Conservation (phyloP, 108 stramenopile species). For the Nitzschia inconspicua region DNA sequence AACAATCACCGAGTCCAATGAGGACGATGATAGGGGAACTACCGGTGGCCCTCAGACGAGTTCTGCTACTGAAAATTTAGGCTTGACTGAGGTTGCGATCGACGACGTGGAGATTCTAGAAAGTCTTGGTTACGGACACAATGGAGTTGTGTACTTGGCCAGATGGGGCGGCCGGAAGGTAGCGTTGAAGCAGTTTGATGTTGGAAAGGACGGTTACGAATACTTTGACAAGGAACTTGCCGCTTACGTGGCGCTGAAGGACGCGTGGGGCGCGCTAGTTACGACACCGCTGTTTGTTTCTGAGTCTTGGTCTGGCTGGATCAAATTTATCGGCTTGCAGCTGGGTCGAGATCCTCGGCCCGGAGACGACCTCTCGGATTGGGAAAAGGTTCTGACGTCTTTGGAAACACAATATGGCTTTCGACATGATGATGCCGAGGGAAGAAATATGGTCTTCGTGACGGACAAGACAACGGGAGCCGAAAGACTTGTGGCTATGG, state of each 20-base stretch:
- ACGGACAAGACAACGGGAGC: not conserved
- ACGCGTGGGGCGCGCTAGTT: not conserved
- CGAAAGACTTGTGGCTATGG: slow-evolving; percentile 1
- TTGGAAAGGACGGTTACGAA: slow-evolving; percentile 2
- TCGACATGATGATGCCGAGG: slow-evolving; percentile 2
- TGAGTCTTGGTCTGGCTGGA: slow-evolving; percentile 2
- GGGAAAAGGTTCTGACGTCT: not conserved
- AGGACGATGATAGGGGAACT: too few species aligned
- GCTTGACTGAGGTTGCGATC: not conserved
- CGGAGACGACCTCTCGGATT: not conserved
- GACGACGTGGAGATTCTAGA: slow-evolving; percentile 3
- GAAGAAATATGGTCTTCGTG: not conserved
- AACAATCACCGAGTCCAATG: too few species aligned
- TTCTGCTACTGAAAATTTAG: not conserved
- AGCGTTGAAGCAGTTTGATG: slow-evolving; percentile 5
- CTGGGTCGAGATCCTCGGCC: not conserved
- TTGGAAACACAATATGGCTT: slow-evolving; percentile 1
- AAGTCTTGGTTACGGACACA: slow-evolving; percentile 3
- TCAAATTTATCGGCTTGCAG: slow-evolving; percentile 6
- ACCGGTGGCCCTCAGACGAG: too few species aligned
- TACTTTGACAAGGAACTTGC: slow-evolving; percentile 1
- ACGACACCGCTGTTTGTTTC: not conserved
- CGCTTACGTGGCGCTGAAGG: not conserved
- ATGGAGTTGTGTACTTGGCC: not conserved
- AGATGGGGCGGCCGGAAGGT: not conserved